Evolutionary conservation across 176 grass and related monocot species (phyloP).

Genomic region (Poa pratensis): DNA sequence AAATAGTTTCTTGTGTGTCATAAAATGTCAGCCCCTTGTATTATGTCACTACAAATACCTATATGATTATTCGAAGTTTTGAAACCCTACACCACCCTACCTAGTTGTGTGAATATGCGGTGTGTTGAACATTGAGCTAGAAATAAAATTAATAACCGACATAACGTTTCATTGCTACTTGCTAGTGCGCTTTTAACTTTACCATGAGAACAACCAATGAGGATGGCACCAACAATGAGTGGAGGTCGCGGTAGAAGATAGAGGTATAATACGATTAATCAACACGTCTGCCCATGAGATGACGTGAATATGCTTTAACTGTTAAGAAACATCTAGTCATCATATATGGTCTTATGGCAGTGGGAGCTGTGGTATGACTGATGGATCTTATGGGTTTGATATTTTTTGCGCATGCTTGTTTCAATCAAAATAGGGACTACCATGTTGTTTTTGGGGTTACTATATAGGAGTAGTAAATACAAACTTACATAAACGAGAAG

Average conservation of each 20-base stretch:
- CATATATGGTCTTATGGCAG: conserved; percentile 8
- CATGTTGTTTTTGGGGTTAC: neutral
- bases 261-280: neutral
- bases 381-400: neutral
- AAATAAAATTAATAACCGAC: neutral
- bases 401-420: neutral
- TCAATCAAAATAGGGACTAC: conserved; percentile 7
- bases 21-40: neutral
- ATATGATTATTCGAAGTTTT: neutral
- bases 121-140: neutral
- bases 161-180: neutral
- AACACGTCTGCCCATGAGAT: neutral
- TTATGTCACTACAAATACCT: conserved; percentile 19
- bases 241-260: neutral
- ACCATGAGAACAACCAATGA: conserved; percentile 3
- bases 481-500: neutral
- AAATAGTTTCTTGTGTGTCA: neutral
- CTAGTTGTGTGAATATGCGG: conserved; percentile 28
- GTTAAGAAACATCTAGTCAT: neutral
- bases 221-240: neutral
- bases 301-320: conserved; percentile 14
- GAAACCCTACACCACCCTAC: neutral
- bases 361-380: neutral
- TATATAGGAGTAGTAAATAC: neutral
- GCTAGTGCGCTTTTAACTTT: conserved; percentile 11